Evolutionary conservation across 768 basidiomycete genomes (phyloP).

Genomic region (Phanerochaete sordida): DNA sequence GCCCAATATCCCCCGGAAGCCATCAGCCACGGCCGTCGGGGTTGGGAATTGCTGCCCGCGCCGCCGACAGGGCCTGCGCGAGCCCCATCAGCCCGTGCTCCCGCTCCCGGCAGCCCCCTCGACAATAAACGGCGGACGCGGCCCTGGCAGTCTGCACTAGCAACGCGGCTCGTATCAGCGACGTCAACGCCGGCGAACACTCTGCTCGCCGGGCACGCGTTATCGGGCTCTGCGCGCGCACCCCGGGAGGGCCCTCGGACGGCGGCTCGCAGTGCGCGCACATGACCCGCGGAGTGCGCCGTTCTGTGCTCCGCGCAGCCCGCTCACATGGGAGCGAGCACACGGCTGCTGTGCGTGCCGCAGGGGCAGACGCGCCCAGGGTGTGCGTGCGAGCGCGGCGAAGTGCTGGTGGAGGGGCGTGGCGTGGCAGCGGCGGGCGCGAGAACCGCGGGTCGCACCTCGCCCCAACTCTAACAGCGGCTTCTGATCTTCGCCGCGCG

Average conservation of each 20-base stretch:
- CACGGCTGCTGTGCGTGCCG: not conserved
- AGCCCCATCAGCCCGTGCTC: no score
- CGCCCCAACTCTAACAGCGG: not conserved
- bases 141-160: no score
- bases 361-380: no score
- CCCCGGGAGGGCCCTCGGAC: not conserved
- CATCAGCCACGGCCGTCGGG: not conserved
- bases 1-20: not conserved
- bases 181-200: not conserved
- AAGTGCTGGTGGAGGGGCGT: no score
- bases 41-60: not conserved
- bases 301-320: not conserved
- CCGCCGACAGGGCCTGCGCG: not conserved
- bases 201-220: not conserved
- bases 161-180: not conserved
- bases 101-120: not conserved
- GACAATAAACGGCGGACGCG: not conserved
- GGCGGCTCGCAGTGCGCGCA: not conserved
- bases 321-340: not conserved
- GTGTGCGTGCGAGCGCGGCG: no score
- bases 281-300: not conserved
- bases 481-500: not conserved
- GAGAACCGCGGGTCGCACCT: no score
- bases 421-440: no score
- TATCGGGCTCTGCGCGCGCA: not conserved